Evolutionary conservation across 192 early-diverging fungal species (phyloP).

Genomic region (Spizellomyces punctatus): DNA sequence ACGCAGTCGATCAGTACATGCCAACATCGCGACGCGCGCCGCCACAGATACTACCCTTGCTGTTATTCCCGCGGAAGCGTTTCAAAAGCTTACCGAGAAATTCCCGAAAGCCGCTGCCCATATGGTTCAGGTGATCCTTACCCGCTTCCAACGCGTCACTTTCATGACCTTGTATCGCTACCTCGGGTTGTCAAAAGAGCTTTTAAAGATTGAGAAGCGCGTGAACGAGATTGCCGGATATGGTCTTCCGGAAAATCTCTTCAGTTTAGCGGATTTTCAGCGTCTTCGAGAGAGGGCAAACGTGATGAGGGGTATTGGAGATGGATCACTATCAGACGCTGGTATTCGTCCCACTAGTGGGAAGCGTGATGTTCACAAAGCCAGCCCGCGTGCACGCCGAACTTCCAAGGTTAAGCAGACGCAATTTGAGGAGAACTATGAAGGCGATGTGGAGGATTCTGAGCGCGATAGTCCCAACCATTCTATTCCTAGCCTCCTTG

Average conservation of each 20-base stretch:
- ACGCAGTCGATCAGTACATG: conserved; percentile 46
- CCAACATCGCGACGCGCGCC: conserved; percentile 83
- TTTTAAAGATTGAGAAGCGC: conserved; percentile 80
- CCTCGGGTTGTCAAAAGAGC: conserved; percentile 81
- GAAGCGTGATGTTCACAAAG: neutral
- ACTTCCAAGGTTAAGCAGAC: neutral
- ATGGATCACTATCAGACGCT: conserved; percentile 14
- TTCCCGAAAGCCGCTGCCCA: conserved; percentile 92
- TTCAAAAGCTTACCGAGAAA: conserved; percentile 83
- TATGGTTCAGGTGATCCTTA: conserved; percentile 94
- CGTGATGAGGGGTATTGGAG: neutral
- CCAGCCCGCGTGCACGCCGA: neutral
- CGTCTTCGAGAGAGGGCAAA: conserved; percentile 28
- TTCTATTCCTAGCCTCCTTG: neutral
- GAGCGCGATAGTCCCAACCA: conserved; percentile 16
- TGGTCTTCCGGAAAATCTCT: conserved; percentile 50
- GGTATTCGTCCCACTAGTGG: neutral
- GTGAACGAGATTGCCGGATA: conserved; percentile 75
- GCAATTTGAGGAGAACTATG: conserved; percentile 11
- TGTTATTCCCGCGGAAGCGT: conserved; percentile 92
- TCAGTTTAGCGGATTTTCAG: conserved; percentile 31
- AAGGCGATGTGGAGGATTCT: conserved; percentile 36
- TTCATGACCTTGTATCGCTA: conserved; percentile 89
- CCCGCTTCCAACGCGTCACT: conserved; percentile 93
- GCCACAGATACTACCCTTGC: conserved; percentile 87